phyloP scores from a whole-genome alignment of 345 rosid genomes.

The Clausena lansium region DNA sequence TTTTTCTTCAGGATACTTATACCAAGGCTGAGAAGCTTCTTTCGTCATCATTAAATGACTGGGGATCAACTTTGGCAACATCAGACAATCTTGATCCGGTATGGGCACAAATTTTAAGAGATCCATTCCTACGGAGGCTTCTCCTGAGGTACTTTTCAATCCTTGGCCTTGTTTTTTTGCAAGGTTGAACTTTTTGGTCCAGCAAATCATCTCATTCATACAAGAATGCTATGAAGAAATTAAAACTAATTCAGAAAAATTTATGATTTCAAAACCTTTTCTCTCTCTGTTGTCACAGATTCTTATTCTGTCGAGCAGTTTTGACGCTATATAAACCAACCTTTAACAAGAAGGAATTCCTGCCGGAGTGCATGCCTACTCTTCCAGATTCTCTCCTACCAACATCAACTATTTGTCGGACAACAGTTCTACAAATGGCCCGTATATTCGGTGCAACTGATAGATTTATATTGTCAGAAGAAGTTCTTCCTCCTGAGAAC shows the following conservation, averaged over 20 bases:
- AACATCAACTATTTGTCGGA: constrained; percentile 39
- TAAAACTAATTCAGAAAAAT: not conserved
- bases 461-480: constrained; percentile 56
- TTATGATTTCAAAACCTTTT: not conserved
- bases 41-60: constrained; percentile 65
- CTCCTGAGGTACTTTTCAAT: constrained; percentile 62
- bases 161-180: not conserved
- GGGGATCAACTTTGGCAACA: constrained; percentile 71
- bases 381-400: constrained; percentile 61
- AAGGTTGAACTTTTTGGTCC: not conserved
- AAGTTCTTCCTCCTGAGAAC: constrained; percentile 25
- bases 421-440: constrained; percentile 58
- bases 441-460: constrained; percentile 49
- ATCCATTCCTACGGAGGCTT: constrained; percentile 86
- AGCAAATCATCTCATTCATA: not conserved
- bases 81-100: constrained; percentile 77
- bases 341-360: constrained; percentile 55
- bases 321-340: constrained; percentile 51
- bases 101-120: constrained; percentile 83
- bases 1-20: constrained; percentile 50
- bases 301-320: constrained; percentile 73
- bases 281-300: constrained; percentile 44
- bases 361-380: constrained; percentile 70
- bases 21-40: constrained; percentile 69
- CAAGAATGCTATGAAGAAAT: not conserved